Base-by-base conservation (phyloP, 495 filamentous ascomycete species). In the Aspergillus indologenus region DNA sequence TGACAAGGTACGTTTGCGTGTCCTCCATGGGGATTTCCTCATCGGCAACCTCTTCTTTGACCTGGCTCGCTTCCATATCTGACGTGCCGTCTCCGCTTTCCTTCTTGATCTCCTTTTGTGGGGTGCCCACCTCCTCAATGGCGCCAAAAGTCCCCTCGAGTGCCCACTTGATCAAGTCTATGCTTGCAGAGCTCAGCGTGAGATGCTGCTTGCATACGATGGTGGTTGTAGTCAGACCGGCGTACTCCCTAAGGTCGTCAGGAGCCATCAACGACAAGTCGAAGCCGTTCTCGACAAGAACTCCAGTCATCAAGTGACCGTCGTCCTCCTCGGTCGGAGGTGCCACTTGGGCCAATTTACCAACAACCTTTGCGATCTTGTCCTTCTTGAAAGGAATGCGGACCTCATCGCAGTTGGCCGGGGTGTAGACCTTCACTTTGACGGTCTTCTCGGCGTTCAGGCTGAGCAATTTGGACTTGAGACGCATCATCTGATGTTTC, bases 181-280 rank as follows among this genome's bases (percentile, higher is more conserved):
- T 83, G 50, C 93, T 92, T 6, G 92, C 94, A 6, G 92, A 91
- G 60, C 83, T 90, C 20, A 98, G 82, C 0, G 83, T 90, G 45
- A 98, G 78, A 48, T 89, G 84, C 68, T 98, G 95, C 64, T 90
- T 90, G 79, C 95, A 98, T 19, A 83, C 85, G 40, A 98, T 91
- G 0, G 88, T 93, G 0, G 94, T 96, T 0, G 94, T 98, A 0
- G 90, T 96, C 9, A 98, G 76, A 11, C 95, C 95, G 3, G 94
- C 94, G 66, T 96, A 98, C 72, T 98, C 94, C 53, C 90, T 85
- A 24, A 98, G 79, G 68, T 98, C 94, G 60, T 97, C 93, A 0
- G 94, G 91, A 5, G 91, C 92, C 94, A 98, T 98, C 8, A 98
- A 77, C 0, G 87, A 90, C 76, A 98, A 81, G 68, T 97, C 94